Evolutionary conservation across 495 filamentous ascomycete species (phyloP).

Genomic region (Staphylotrichum tortipilum): DNA sequence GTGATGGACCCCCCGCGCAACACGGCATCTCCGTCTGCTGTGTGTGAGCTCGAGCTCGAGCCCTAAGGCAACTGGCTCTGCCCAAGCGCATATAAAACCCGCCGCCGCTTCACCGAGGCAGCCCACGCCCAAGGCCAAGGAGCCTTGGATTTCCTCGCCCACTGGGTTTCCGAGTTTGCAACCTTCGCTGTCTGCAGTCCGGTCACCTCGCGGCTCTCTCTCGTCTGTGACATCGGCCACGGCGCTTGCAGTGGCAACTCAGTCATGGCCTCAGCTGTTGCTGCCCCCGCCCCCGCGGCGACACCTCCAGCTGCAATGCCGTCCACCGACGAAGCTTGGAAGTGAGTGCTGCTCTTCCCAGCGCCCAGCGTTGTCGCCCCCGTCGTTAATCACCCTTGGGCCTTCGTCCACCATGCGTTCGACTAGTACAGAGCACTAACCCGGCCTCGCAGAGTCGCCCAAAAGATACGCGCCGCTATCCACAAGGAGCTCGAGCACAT

Average conservation of each 20-base stretch:
- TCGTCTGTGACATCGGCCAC: background rate
- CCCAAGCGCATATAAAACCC: slow-evolving; percentile 6
- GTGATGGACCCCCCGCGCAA: slow-evolving; percentile 27
- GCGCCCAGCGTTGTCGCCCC: too few relatives aligned
- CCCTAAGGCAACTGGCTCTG: too few relatives aligned
- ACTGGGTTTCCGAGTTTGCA: too few relatives aligned
- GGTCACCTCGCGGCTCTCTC: background rate
- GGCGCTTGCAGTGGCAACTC: background rate
- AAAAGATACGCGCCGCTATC: slow-evolving; percentile 18
- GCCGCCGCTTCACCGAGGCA: background rate
- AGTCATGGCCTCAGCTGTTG: slow-evolving; percentile 14
- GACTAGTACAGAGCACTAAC: too few relatives aligned
- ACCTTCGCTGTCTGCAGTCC: background rate
- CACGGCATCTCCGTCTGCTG: slow-evolving; percentile 8
- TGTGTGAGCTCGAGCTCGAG: too few relatives aligned
- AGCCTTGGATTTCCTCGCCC: too few relatives aligned
- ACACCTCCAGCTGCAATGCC: slow-evolving; percentile 8
- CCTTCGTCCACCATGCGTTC: background rate
- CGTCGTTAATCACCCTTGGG: too few relatives aligned
- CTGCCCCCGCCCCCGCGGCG: background rate
- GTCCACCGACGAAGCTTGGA: slow-evolving; percentile 17
- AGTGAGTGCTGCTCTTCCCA: slow-evolving; percentile 16
- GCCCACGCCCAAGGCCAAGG: too few relatives aligned
- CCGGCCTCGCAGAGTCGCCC: slow-evolving; percentile 13
- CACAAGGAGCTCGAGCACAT: slow-evolving; percentile 35